Conservation (phyloP, 495 filamentous ascomycete species). For the Aspergillus cristatus region DNA sequence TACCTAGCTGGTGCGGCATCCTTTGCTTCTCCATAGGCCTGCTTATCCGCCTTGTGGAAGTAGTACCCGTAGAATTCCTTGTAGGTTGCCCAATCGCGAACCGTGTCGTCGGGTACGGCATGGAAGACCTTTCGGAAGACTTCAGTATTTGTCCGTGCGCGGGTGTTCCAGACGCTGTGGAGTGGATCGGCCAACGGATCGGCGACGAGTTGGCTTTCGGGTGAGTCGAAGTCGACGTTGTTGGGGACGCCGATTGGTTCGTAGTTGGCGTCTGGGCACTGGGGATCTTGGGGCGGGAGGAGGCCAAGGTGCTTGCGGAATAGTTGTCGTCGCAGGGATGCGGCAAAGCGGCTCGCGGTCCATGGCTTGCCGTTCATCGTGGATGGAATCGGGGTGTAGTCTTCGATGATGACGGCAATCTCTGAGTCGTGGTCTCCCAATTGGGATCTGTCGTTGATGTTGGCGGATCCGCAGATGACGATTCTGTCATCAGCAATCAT, state of each 20-base stretch:
- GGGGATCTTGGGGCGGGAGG: conserved; percentile 59
- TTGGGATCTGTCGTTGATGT: conserved; percentile 91
- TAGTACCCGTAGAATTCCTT: conserved; percentile 74
- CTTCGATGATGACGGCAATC: conserved; percentile 74
- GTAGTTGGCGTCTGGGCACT: conserved; percentile 60
- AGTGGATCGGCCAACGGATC: conserved; percentile 67
- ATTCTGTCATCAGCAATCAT: conserved; percentile 86
- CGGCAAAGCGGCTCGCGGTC: conserved; percentile 69
- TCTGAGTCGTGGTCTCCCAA: conserved; percentile 80
- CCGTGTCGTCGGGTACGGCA: conserved; percentile 70
- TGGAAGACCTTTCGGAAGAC: conserved; percentile 83
- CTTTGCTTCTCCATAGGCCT: conserved; percentile 28
- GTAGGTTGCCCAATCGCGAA: conserved; percentile 78
- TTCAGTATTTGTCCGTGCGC: conserved; percentile 73
- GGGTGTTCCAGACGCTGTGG: conserved; percentile 59
- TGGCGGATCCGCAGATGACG: conserved; percentile 87
- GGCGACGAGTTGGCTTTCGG: conserved; percentile 61
- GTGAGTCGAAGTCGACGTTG: conserved; percentile 70
- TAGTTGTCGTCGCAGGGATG: conserved; percentile 72
- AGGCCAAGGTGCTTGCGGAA: conserved; percentile 90
- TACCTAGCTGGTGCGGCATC: conserved; percentile 38
- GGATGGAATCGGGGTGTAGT: conserved; percentile 58
- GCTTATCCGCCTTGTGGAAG: conserved; percentile 46
- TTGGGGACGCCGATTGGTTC: conserved; percentile 66
- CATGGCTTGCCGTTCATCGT: conserved; percentile 63